phyloP scores from a whole-genome alignment of 2,329 filamentous ascomycete genomes.

The Exophiala bonariae region DNA sequence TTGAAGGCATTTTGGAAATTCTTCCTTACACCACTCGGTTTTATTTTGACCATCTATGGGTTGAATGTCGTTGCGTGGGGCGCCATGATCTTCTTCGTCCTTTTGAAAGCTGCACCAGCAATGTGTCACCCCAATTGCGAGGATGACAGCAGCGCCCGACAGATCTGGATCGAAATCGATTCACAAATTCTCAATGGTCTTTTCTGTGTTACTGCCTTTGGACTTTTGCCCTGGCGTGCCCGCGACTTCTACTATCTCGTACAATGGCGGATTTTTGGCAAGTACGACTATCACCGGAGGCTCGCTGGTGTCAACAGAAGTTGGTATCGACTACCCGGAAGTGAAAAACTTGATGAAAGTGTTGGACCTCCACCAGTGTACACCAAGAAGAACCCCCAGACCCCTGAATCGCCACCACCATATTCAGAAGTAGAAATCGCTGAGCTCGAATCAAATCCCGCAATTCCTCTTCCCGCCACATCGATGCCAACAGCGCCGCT shows the following conservation, averaged over 20 bases:
- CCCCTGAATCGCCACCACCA: slow-evolving; percentile 19
- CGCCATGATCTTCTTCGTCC: slow-evolving; percentile 83
- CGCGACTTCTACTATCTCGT: slow-evolving; percentile 75
- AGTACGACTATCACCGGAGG: slow-evolving; percentile 60
- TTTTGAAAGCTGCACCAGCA: slow-evolving; percentile 67
- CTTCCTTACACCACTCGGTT: slow-evolving; percentile 71
- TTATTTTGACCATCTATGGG: slow-evolving; percentile 75
- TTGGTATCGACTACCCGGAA: slow-evolving; percentile 74
- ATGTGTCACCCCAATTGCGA: slow-evolving; percentile 63
- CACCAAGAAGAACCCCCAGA: slow-evolving; percentile 20
- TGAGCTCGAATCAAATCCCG: slow-evolving; percentile 49
- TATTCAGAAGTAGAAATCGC: slow-evolving; percentile 51
- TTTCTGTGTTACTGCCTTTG: slow-evolving; percentile 85
- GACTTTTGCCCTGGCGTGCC: slow-evolving; percentile 80
- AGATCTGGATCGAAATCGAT: slow-evolving; percentile 82
- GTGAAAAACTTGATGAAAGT: slow-evolving; percentile 54
- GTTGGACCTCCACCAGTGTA: slow-evolving; percentile 28
- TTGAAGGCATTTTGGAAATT: slow-evolving; percentile 49
- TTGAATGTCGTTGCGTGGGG: slow-evolving; percentile 87
- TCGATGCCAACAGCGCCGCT: slow-evolving; percentile 67
- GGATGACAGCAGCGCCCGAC: slow-evolving; percentile 71
- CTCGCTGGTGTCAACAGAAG: slow-evolving; percentile 72
- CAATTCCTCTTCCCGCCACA: slow-evolving; percentile 63
- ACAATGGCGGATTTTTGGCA: slow-evolving; percentile 58
- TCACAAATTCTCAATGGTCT: slow-evolving; percentile 80